Percentiles rank a stretch among this genome's conserved stretches.
Conservation (phyloP, 805 yeast species). For the Yarrowia sp. region DNA sequence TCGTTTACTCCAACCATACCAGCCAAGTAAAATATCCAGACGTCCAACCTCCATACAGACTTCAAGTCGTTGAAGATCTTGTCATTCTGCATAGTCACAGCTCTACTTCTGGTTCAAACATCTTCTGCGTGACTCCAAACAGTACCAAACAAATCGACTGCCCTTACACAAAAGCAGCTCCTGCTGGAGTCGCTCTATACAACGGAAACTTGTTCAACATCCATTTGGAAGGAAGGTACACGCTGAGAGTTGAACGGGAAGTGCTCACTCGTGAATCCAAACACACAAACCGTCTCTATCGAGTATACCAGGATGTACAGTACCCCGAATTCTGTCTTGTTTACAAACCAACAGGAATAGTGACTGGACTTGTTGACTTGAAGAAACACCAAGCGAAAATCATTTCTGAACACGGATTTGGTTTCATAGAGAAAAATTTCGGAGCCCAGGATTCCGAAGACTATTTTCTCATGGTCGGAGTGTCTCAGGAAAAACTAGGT, state of each 20-base stretch:
- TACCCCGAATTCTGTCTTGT: background rate
- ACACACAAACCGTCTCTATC: background rate
- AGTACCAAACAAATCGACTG: background rate
- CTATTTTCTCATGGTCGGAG: background rate
- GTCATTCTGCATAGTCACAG: background rate
- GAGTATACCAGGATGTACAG: background rate
- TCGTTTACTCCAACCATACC: no score
- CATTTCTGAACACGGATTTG: background rate
- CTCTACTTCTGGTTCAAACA: background rate
- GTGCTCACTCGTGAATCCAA: background rate
- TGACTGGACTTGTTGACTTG: background rate
- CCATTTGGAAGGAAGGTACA: background rate
- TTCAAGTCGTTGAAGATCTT: background rate
- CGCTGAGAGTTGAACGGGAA: background rate
- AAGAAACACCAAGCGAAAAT: background rate
- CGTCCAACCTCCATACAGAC: background rate
- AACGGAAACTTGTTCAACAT: background rate
- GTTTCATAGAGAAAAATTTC: background rate
- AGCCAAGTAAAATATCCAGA: no score
- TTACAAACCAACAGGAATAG: background rate
- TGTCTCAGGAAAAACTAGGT: background rate
- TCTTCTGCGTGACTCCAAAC: background rate
- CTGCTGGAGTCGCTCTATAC: background rate
- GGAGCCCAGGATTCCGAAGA: background rate
- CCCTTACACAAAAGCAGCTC: background rate